Conservation (phyloP, 164 flowering plant genomes). For the Pachysandra terminalis region DNA sequence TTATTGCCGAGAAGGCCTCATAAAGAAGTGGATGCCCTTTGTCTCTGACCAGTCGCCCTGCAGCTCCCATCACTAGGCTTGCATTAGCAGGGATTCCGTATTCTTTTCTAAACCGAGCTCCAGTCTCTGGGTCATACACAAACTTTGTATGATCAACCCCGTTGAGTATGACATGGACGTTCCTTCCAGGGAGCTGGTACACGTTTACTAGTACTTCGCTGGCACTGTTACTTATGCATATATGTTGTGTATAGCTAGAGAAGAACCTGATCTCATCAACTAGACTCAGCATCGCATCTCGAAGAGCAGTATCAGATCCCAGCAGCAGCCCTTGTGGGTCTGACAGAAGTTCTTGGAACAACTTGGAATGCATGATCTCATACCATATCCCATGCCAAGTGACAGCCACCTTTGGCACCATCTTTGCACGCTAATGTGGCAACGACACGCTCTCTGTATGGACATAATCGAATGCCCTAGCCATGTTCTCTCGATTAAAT, state of each 20-base stretch:
- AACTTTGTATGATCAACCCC: slow-evolving; percentile 48
- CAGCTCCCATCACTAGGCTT: slow-evolving; percentile 51
- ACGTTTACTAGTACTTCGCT: slow-evolving; percentile 38
- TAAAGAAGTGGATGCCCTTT: slow-evolving; percentile 62
- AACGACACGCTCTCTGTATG: slow-evolving; percentile 53
- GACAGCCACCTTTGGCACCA: slow-evolving; percentile 40
- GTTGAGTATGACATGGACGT: slow-evolving; percentile 63
- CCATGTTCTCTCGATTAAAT: slow-evolving; percentile 25
- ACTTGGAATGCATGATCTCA: slow-evolving; percentile 46
- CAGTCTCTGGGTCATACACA: slow-evolving; percentile 23
- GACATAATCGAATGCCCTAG: slow-evolving; percentile 35
- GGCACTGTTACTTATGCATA: slow-evolving; percentile 45
- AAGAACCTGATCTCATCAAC: slow-evolving; percentile 49
- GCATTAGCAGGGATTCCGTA: slow-evolving; percentile 38
- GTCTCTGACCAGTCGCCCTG: slow-evolving; percentile 59
- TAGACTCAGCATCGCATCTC: slow-evolving; percentile 38
- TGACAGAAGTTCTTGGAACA: slow-evolving; percentile 34
- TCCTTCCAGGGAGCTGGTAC: slow-evolving; percentile 42
- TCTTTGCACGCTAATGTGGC: slow-evolving; percentile 41
- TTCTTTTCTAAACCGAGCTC: slow-evolving; percentile 30
- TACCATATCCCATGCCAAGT: slow-evolving; percentile 59
- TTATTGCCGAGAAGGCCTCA: slow-evolving; percentile 40
- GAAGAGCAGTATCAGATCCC: slow-evolving; percentile 17
- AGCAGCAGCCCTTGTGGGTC: slow-evolving; percentile 16
- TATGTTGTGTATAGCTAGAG: slow-evolving; percentile 40